Percentiles rank a stretch among this genome's conserved stretches.
phyloP scores from a whole-genome alignment of 2,329 filamentous ascomycete species.

The Leptographium flavum region DNA sequence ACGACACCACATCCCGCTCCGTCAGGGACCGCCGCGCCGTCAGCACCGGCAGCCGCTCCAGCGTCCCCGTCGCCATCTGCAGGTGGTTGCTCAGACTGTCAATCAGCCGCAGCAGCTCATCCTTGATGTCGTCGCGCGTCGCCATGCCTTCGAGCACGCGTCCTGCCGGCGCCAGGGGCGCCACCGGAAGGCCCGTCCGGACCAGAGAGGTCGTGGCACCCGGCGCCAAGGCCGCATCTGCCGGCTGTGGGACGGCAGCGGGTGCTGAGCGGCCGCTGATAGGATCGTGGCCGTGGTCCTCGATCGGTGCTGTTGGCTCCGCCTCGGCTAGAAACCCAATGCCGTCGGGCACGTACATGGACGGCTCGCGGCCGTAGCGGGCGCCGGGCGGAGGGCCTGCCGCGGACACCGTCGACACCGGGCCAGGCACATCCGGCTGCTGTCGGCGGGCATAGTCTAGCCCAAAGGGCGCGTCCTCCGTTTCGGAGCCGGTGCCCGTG shows the following conservation, averaged over 20 bases:
- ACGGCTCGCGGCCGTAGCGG: constrained; percentile 31
- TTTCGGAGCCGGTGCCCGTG: background rate
- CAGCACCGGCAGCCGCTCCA: constrained; percentile 16
- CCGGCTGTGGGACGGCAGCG: background rate
- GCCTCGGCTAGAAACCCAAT: constrained; percentile 22
- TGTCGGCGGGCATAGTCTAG: constrained; percentile 12
- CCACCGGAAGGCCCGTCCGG: background rate
- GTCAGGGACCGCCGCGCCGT: constrained; percentile 2
- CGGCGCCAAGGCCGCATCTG: background rate
- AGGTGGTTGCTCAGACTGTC: constrained; percentile 20
- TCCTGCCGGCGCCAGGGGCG: constrained; percentile 20
- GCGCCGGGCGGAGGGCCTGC: constrained; percentile 14
- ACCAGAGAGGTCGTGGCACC: background rate
- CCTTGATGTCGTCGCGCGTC: constrained; percentile 16
- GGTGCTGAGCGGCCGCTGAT: background rate
- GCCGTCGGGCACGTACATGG: constrained; percentile 42
- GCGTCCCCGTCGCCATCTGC: constrained; percentile 15
- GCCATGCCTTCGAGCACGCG: constrained; percentile 28
- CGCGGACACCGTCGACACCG: background rate
- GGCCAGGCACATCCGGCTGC: background rate
- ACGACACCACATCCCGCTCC: background rate
- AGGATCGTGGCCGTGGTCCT: background rate
- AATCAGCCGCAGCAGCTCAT: constrained; percentile 19
- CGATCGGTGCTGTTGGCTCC: background rate
- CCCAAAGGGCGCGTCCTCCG: constrained; percentile 34